These are phyloP conservation scores for Diaporthe ilicicola DNA, from an alignment of 2,329 filamentous ascomycete genomes.

Conservation along the genomic window DNA sequence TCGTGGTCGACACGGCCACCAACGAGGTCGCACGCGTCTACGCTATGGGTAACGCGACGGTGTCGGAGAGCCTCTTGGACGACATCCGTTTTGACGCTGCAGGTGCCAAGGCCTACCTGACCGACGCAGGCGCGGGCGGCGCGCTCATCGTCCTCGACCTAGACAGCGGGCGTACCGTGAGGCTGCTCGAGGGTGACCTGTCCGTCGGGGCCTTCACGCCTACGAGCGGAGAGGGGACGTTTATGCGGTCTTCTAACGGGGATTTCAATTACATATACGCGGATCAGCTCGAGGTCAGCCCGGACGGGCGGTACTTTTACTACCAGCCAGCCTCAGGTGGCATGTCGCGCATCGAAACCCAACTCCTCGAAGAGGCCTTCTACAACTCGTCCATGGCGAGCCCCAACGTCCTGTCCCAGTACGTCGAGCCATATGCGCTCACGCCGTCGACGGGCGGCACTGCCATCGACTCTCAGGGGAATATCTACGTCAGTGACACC, in stretches of 20 bases:
- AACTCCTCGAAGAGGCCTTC: constrained; percentile 1
- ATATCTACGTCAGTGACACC: constrained; percentile 25
- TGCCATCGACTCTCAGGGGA: constrained; percentile 29
- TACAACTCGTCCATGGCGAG: constrained; percentile 30
- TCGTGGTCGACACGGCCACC: constrained; percentile 24
- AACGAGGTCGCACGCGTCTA: constrained; percentile 25
- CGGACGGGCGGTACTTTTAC: constrained; percentile 22
- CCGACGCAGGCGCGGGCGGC: constrained; percentile 28
- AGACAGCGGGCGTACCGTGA: constrained; percentile 18
- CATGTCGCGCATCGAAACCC: constrained; percentile 28
- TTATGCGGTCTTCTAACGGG: constrained; percentile 1
- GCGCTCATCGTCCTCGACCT: constrained; percentile 31
- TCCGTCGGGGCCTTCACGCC: constrained; percentile 27
- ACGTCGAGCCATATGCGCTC: constrained; percentile 29
- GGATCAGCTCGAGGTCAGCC: constrained; percentile 32
- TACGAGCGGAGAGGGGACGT: constrained; percentile 8
- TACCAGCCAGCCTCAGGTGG: constrained; percentile 28
- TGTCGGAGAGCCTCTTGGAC: constrained; percentile 21
- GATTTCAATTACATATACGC: constrained; percentile 1
- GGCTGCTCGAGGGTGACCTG: constrained; percentile 27
- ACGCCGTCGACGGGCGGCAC: constrained; percentile 29
- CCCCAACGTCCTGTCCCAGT: not conserved
- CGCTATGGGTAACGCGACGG: constrained; percentile 29
- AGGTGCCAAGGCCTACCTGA: constrained; percentile 24
- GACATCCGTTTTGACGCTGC: constrained; percentile 26